Evolutionary conservation across 805 yeast species (phyloP).

Genomic region (Metschnikowia continentalis): DNA sequence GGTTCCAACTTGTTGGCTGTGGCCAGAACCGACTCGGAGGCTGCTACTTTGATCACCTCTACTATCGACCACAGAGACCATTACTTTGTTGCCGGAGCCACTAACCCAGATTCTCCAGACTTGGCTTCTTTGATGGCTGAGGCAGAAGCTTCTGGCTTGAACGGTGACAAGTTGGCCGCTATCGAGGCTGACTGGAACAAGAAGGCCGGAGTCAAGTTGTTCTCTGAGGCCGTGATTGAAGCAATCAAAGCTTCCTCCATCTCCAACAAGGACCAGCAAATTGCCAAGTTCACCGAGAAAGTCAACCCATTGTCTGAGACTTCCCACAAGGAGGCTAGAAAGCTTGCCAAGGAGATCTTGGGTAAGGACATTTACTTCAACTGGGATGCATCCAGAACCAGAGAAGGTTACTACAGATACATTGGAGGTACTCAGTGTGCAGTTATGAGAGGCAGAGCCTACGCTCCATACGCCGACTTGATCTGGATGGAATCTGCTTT

Average conservation of each 20-base stretch:
- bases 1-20: constrained; percentile 82
- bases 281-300: constrained; percentile 59
- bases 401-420: constrained; percentile 97
- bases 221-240: constrained; percentile 87
- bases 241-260: constrained; percentile 61
- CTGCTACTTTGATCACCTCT: constrained; percentile 90
- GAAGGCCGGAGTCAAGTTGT: constrained; percentile 80
- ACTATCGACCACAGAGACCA: constrained; percentile 95
- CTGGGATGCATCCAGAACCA: constrained; percentile 93
- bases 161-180: constrained; percentile 64
- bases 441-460: constrained; percentile 92
- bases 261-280: constrained; percentile 58
- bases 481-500: constrained; percentile 98
- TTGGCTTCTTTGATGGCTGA: constrained; percentile 72
- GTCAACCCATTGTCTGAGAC: constrained; percentile 73
- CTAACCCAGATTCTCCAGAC: constrained; percentile 76
- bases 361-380: constrained; percentile 85
- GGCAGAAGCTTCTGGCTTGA: constrained; percentile 73
- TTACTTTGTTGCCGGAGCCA: constrained; percentile 83
- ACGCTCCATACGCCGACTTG: constrained; percentile 90
- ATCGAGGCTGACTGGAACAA: constrained; percentile 80
- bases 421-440: constrained; percentile 97
- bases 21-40: constrained; percentile 97
- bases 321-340: constrained; percentile 76
- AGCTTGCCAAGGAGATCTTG: constrained; percentile 65